Conservation (phyloP, 1,284 basidiomycete genomes). For the Psilocybe mexicana region DNA sequence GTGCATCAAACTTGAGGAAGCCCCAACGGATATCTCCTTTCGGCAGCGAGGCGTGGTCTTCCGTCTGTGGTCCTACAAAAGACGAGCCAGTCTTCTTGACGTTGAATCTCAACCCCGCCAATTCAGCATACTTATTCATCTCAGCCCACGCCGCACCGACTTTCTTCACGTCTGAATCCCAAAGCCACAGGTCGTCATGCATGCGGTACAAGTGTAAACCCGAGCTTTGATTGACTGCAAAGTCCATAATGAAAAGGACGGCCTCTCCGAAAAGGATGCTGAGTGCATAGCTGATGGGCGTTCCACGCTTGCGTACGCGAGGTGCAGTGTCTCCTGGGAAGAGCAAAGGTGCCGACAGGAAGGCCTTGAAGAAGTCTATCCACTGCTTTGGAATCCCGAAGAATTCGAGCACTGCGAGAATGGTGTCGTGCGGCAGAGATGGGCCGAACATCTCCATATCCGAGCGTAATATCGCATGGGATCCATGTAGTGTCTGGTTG, state of each 20-base stretch:
- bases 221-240: conserved; percentile 41
- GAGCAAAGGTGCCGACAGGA: conserved; percentile 33
- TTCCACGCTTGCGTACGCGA: conserved; percentile 32
- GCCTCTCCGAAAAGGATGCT: conserved; percentile 36
- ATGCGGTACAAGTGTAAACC: conserved; percentile 42
- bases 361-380: conserved; percentile 35
- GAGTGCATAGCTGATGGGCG: conserved; percentile 25
- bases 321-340: conserved; percentile 31
- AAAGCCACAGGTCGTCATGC: conserved; percentile 44
- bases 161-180: conserved; percentile 32
- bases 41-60: conserved; percentile 26
- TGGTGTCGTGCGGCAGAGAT: conserved; percentile 38
- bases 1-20: conserved; percentile 37
- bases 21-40: conserved; percentile 41
- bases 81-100: conserved; percentile 40
- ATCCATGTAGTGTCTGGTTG: conserved; percentile 32
- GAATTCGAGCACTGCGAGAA: conserved; percentile 37
- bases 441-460: conserved; percentile 46
- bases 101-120: conserved; percentile 40
- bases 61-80: conserved; percentile 26
- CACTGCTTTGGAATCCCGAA: conserved; percentile 38
- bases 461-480: conserved; percentile 35
- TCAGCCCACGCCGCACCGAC: conserved; percentile 38
- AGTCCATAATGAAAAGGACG: conserved; percentile 44
- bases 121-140: conserved; percentile 35